A percentile compares a stretch with the other conserved stretches of the same genome.
Evolutionary conservation across 2,329 filamentous ascomycete genomes (phyloP).

Genomic region (Colletotrichum neosansevieriae): DNA sequence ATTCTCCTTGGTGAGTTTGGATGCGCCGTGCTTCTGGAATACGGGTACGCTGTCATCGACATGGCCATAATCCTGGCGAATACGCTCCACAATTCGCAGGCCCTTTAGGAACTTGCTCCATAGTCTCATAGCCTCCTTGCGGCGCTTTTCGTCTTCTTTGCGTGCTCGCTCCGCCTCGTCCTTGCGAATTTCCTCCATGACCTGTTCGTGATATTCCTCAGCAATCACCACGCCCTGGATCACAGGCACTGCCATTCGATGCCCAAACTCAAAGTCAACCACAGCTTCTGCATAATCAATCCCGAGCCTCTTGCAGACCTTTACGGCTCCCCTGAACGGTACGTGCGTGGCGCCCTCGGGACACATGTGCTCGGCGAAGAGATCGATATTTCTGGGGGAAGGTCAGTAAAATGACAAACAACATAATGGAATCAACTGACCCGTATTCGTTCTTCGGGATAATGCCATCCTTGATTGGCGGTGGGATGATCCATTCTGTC

Average conservation of each 20-base stretch:
- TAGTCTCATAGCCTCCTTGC: slow-evolving; percentile 76
- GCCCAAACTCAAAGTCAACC: slow-evolving; percentile 95
- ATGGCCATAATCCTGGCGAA: slow-evolving; percentile 81
- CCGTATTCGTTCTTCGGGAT: slow-evolving; percentile 96
- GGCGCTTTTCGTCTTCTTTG: slow-evolving; percentile 86
- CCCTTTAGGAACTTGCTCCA: slow-evolving; percentile 94
- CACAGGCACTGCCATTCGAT: slow-evolving; percentile 92
- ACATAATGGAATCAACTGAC: slow-evolving; percentile 44
- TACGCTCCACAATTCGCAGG: slow-evolving; percentile 82
- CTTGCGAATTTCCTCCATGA: slow-evolving; percentile 83
- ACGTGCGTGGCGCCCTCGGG: slow-evolving; percentile 85
- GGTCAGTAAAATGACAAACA: not conserved
- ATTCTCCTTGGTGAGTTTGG: slow-evolving; percentile 17
- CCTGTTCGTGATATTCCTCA: slow-evolving; percentile 77
- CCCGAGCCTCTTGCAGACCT: slow-evolving; percentile 84
- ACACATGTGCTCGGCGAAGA: slow-evolving; percentile 94
- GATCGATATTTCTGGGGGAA: slow-evolving; percentile 81
- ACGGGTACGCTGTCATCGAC: slow-evolving; percentile 65
- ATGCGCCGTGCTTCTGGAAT: slow-evolving; percentile 59
- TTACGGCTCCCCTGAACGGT: slow-evolving; percentile 79
- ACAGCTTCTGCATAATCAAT: slow-evolving; percentile 96
- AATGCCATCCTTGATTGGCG: slow-evolving; percentile 83
- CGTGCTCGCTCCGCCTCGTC: slow-evolving; percentile 80
- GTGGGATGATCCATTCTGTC: slow-evolving; percentile 95
- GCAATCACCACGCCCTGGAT: slow-evolving; percentile 92